phyloP scores from a whole-genome alignment of 73 alveolate genomes.

The Paramecium pentaurelia region DNA sequence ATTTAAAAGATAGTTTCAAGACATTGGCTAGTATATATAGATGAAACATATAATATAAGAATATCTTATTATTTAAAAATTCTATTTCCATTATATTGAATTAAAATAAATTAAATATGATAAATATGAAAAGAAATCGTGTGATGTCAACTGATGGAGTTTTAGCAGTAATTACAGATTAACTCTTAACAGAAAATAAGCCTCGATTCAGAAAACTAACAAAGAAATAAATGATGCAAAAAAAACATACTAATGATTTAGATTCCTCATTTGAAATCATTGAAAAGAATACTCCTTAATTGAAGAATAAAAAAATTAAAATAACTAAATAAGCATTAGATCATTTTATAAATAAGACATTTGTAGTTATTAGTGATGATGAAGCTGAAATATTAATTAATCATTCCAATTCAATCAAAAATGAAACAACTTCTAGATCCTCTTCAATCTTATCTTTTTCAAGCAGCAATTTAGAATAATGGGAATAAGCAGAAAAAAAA shows the following conservation, averaged over 20 bases:
- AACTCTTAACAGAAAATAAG: not conserved
- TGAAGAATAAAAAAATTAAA: not conserved
- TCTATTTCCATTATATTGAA: not conserved
- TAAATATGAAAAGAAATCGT: not conserved
- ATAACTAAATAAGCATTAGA: not conserved
- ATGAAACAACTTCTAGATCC: not conserved
- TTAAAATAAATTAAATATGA: not conserved
- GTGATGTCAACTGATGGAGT: conserved; percentile 47
- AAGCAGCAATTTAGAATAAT: not conserved
- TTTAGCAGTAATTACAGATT: not conserved
- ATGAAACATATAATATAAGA: not conserved
- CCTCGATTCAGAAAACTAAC: not conserved
- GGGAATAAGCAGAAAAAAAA: not conserved
- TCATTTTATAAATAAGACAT: not conserved
- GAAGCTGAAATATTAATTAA: not conserved
- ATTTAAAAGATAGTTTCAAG: not conserved
- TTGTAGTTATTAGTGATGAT: not conserved
- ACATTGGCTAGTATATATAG: not conserved
- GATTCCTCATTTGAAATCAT: not conserved
- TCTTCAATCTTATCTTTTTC: not conserved
- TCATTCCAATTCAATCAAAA: not conserved
- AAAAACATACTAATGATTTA: not conserved
- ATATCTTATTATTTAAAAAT: not conserved
- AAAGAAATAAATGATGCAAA: not conserved
- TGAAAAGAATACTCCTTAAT: not conserved